These are phyloP conservation scores for Salvia rosmarinus DNA, from an alignment of 257 asterid species.

Conservation along the genomic window DNA sequence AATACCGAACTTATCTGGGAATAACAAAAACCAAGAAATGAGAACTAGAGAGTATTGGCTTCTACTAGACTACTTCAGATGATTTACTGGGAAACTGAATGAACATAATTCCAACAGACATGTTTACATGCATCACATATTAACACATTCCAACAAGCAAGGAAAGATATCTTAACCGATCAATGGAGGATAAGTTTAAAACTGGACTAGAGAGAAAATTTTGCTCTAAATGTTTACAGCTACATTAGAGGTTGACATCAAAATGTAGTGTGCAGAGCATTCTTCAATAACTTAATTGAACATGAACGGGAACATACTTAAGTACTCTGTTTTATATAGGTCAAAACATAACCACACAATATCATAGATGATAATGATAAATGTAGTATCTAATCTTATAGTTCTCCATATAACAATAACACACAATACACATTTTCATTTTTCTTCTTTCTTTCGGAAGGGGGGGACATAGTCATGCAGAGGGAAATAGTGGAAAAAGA, in stretches of 20 bases:
- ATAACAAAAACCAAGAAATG: not conserved
- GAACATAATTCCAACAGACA: not conserved
- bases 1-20: not conserved
- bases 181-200: not conserved
- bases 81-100: not conserved
- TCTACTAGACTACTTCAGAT: not conserved
- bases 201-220: not conserved
- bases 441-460: not conserved
- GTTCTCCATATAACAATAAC: not conserved
- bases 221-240: not conserved
- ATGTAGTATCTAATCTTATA: too few relatives aligned
- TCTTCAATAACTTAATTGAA: not conserved
- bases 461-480: not conserved
- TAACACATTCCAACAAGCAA: not conserved
- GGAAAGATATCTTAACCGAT: not conserved
- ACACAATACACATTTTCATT: too few relatives aligned
- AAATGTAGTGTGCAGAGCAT: not conserved
- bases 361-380: too few relatives aligned
- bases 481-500: not conserved
- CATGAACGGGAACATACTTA: too few relatives aligned
- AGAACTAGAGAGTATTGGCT: not conserved
- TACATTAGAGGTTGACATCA: not conserved
- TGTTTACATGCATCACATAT: not conserved
- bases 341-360: too few relatives aligned
- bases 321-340: too few relatives aligned